Conservation (phyloP, 768 basidiomycete species). For the Astraeus odoratus region DNA sequence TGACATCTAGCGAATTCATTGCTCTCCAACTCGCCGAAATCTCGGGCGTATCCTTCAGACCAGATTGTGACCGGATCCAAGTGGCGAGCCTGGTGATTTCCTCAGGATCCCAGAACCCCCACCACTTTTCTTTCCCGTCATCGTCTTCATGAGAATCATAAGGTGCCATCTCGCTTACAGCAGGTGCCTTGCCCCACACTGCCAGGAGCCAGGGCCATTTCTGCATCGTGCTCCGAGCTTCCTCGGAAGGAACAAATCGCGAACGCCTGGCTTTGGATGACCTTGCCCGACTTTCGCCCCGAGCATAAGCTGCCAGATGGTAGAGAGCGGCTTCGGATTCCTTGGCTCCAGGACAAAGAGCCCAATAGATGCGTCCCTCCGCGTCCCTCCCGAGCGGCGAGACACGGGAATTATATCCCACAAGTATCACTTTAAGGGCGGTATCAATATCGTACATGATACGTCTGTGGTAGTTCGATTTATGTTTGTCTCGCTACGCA, state of each 20-base stretch:
- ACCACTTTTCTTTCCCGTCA: conserved; percentile 50
- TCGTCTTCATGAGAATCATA: conserved; percentile 20
- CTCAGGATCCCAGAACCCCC: conserved; percentile 61
- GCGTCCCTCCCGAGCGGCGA: conserved; percentile 58
- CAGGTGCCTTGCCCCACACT: conserved; percentile 59
- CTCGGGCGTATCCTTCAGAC: conserved; percentile 23
- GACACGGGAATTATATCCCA: conserved; percentile 47
- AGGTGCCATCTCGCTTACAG: conserved; percentile 18
- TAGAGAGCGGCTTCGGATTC: conserved; percentile 48
- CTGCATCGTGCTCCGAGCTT: conserved; percentile 45
- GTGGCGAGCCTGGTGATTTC: conserved; percentile 61
- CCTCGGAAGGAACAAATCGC: conserved; percentile 33
- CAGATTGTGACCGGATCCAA: conserved; percentile 53
- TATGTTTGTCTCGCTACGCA: conserved; percentile 35
- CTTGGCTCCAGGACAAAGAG: conserved; percentile 48
- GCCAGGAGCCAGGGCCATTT: conserved; percentile 77
- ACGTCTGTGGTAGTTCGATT: conserved; percentile 42
- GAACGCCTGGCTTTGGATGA: conserved; percentile 32
- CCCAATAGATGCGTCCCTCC: conserved; percentile 65
- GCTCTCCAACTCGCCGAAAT: too few species aligned
- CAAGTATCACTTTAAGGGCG: conserved; percentile 42
- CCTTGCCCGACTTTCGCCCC: conserved; percentile 24
- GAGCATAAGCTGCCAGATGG: conserved; percentile 17
- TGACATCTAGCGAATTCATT: background rate
- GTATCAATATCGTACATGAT: conserved; percentile 46